Evolutionary conservation across 169 alveolate genomes (phyloP).

Genomic region (Plasmodium malariae): DNA sequence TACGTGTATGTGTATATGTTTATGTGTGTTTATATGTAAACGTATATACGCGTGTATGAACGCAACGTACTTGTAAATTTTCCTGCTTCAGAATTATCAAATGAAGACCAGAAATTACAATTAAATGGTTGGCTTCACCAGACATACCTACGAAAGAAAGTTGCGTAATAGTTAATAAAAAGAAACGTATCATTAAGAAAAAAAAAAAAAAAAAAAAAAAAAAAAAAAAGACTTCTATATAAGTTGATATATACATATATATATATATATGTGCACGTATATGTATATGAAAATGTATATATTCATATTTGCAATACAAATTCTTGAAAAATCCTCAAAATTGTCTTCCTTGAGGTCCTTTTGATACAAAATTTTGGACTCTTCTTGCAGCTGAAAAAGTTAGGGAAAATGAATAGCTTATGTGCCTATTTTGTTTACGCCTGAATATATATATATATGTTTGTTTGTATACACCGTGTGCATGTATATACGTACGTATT

Average conservation of each 20-base stretch:
- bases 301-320: constrained; percentile 19
- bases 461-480: not conserved
- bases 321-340: constrained; percentile 33
- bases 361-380: constrained; percentile 40
- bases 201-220: not conserved
- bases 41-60: not conserved
- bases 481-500: not conserved
- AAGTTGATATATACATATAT: not conserved
- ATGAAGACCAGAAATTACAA: constrained; percentile 20
- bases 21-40: not conserved
- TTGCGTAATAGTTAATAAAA: too few species aligned
- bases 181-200: not conserved
- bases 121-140: constrained; percentile 29
- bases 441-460: too few species aligned
- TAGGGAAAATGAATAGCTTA: not conserved
- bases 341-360: constrained; percentile 24
- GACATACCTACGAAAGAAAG: constrained; percentile 21
- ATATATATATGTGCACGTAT: not conserved
- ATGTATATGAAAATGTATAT: not conserved
- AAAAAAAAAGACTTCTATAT: not conserved
- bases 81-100: constrained; percentile 46
- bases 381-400: constrained; percentile 36
- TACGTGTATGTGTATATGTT: too few species aligned
- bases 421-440: too few species aligned
- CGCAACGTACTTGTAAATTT: constrained; percentile 10